These are phyloP conservation scores for Gonapodya prolifera DNA, from an alignment of 192 early-diverging fungal genomes.

Conservation along the genomic window DNA sequence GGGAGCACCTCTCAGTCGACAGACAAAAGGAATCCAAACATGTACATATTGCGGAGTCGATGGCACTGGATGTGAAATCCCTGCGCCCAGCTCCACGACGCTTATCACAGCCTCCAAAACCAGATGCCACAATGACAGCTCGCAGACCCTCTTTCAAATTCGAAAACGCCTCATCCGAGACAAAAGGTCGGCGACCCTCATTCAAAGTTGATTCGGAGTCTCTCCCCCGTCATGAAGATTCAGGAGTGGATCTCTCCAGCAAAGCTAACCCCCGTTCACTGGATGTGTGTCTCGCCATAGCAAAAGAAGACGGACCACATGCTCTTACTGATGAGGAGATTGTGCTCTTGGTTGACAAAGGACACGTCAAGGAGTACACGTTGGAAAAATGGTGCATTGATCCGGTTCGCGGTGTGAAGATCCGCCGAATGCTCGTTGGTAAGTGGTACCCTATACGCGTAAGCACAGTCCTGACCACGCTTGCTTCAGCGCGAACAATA, in stretches of 20 bases:
- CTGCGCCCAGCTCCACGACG: neutral
- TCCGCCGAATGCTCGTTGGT: constrained; percentile 66
- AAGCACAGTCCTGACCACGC: neutral
- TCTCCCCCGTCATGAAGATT: neutral
- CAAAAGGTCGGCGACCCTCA: neutral
- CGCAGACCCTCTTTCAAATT: neutral
- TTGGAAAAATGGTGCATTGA: constrained; percentile 73
- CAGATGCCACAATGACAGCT: neutral
- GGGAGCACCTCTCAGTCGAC: neutral
- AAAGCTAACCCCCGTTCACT: constrained; percentile 16
- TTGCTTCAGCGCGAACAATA: constrained; percentile 10
- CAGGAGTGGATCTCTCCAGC: neutral
- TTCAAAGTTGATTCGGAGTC: neutral
- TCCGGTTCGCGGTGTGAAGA: constrained; percentile 68
- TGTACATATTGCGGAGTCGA: neutral
- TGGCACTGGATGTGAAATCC: neutral
- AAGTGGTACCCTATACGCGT: no score
- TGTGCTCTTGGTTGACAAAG: constrained; percentile 48
- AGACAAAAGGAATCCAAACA: neutral
- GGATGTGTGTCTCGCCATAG: constrained; percentile 18
- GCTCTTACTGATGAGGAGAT: constrained; percentile 64
- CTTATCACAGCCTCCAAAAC: neutral
- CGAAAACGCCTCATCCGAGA: neutral
- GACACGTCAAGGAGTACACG: constrained; percentile 70
- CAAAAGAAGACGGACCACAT: constrained; percentile 10